Base-by-base conservation (phyloP, 2,329 filamentous ascomycete species). In the Aspergillus hortae region DNA sequence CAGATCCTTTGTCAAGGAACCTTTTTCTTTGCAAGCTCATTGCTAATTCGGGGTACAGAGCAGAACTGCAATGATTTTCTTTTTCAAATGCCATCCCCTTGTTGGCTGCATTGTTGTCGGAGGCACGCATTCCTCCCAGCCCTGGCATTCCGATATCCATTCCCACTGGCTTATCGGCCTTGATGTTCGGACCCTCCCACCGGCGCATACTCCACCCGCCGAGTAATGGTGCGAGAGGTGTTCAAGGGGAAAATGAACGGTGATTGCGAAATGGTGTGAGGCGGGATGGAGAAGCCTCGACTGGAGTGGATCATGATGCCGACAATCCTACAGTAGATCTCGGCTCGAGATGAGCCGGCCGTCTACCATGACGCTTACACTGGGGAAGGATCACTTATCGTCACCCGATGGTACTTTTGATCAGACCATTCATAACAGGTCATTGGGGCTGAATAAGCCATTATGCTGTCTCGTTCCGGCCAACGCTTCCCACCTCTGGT, bases 351-450 rank as follows among this genome's bases (percentile, higher is more conserved):
- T 57, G 52, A 54, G 56, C 48, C 51, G 53, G 46, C 36, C 46
- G 35, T 54, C 40, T 17, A 55, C 59, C 61, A 70, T 71, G 68
- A 71, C 67, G 67, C 59, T 64, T 71, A 70, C 64, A 71, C 53
- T 62, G 38, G 32, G 47, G 46, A 47, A 19, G 3, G 40, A 12
- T 9, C 11, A 12, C 6, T 21, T 42, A 14, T 17, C 32, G 40
- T 46, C 51, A 46, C 25, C 50, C 49, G 33, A 32, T 41, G 9
- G 32, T 33, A 40, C 35, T 46, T 30, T 52, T 56, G 48, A 48
- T n/a, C 45, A 44, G 51, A 45, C 40, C 40, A 38, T 43, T 43
- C 42, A 40, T 15, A 48, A 27, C n/a, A 23, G 21, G 11, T 35
- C 32, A 48, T 40, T 48, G 35, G 35, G 23, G 46, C 35, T 48